Base-by-base conservation (phyloP, 192 early-diverging fungal genomes). In the Coemansia sp. region DNA sequence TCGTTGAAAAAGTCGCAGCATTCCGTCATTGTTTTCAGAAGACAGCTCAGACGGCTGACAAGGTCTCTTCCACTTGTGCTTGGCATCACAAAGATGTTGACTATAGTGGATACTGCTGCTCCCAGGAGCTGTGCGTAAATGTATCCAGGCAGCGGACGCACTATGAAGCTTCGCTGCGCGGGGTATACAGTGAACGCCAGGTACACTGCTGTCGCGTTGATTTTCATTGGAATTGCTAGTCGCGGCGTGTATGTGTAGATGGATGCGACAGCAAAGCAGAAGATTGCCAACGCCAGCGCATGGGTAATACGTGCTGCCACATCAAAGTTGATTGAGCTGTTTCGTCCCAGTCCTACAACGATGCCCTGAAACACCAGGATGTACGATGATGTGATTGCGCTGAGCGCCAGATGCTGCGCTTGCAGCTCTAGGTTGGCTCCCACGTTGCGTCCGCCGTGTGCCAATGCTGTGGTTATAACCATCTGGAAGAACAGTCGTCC, bases 361-460 rank as follows among this genome's bases (percentile, higher is more conserved):
- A 68, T 49, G 6, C 47, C 69, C 21, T 80, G 64, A 37, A 74
- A 41, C 7, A 68, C 26, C 13, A 80, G 41, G 16, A 80, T 71
- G 37, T 80, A 80, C 8, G 36, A 42, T 2, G 69, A 68, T 8
- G 67, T 65, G n/a, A 67, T 18, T 12, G 61, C 21, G 15, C 61
- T 62, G 1, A 80, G 51, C 16, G 65, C 46, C 39, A 80, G 48
- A 37, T 80, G 78, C 59, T 80, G 78, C 5, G 68, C 11, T 66
- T 80, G 78, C 4, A 74, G 42, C 55, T 80, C 78, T 9, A 80
- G 64, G 57, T 80, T 80, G 2, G 78, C 72, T 7, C 78, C 78
- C 1, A 80, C 66, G 1, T 72, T 74, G 63, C 55, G 73, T 6
- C 78, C 78, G 21, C 69, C 72, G 36, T 80, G 72, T n/a, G 78